phyloP scores from a whole-genome alignment of 768 basidiomycete species.

The Pleurotus salmoneostramineus region DNA sequence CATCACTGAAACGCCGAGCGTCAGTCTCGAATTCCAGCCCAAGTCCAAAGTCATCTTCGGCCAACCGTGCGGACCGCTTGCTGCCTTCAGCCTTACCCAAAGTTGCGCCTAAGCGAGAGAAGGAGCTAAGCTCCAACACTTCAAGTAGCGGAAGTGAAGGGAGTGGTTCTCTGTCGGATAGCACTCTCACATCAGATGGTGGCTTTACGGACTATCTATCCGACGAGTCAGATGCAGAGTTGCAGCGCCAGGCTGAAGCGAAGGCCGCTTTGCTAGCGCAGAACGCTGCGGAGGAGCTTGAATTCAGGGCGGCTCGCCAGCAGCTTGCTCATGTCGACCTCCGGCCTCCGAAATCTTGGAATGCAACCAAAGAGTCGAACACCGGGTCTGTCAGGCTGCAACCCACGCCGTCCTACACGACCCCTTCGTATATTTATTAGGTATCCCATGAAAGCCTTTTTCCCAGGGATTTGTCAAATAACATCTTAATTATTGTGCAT shows the following conservation, averaged over 20 bases:
- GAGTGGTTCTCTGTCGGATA: slow-evolving; percentile 61
- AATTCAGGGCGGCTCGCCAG: slow-evolving; percentile 78
- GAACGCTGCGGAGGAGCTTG: slow-evolving; percentile 74
- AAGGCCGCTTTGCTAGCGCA: slow-evolving; percentile 76
- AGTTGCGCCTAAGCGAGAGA: slow-evolving; percentile 20
- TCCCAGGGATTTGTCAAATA: background rate
- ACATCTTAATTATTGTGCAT: background rate
- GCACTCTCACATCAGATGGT: slow-evolving; percentile 81
- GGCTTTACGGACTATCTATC: slow-evolving; percentile 88
- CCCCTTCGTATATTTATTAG: slow-evolving; percentile 3
- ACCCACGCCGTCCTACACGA: slow-evolving; percentile 6
- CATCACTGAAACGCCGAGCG: slow-evolving; percentile 22
- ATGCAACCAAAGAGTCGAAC: slow-evolving; percentile 43
- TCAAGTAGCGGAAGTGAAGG: slow-evolving; percentile 64
- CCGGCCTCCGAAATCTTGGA: slow-evolving; percentile 77
- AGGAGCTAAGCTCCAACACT: slow-evolving; percentile 37
- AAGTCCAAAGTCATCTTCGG: slow-evolving; percentile 14
- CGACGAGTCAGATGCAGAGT: slow-evolving; percentile 89
- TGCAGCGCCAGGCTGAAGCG: slow-evolving; percentile 82
- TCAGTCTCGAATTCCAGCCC: slow-evolving; percentile 20
- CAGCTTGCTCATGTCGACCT: slow-evolving; percentile 72
- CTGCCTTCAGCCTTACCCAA: slow-evolving; percentile 22
- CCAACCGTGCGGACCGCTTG: slow-evolving; percentile 16
- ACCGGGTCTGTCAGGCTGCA: slow-evolving; percentile 17
- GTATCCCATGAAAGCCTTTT: background rate